Evolutionary conservation across 345 rosid species (phyloP), one percentile per base, ranked within the genome.

Genomic region (Pistacia integerrima): DNA sequence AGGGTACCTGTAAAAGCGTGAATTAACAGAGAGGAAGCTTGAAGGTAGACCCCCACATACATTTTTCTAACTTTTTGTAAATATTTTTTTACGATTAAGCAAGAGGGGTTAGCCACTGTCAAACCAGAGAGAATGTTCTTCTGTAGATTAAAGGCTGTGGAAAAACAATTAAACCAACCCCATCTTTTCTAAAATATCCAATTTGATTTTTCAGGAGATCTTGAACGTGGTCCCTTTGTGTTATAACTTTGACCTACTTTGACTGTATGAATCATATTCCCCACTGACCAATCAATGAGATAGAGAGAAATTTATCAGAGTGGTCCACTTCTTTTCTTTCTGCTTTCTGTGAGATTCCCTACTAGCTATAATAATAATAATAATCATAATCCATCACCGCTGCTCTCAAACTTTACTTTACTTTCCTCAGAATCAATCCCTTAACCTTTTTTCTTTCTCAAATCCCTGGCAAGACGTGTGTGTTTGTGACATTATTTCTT

Each of bases 281-380:
- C 78, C 41, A 59, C 0, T 67, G 28, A 11, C 88, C 86, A 81
- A 82, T 86, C 58, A 76, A 51, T 61, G 36, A 65, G 28, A 69
- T 11, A 48, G 63, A 56, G 58, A 22, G 18, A 41, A 41, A 41
- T 41, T 41, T 41, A 57, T 49, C 8, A 63, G 65, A 0, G 83
- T 71, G 85, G 79, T 74, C 84, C 84, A 74, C 1, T 69, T 58
- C 64, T 62, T 41, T 7, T 41, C 8, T 41, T 7, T 41, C 46
- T 41, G 46, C 46, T 41, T 18, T 28, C 22, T 58, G 52, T 74
- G 80, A 83, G 88, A 84, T 86, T 86, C 87, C 85, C 81, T 64
- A 77, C 82, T 76, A 77, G 33, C 33, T 30, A 30, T 30, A 30
- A 30, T 30, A 30, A 30, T 30, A 66, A 41, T 41, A 41, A 77